Conservation (phyloP, 225 moss, liverwort and hornwort species). For the Lunularia cruciata region DNA sequence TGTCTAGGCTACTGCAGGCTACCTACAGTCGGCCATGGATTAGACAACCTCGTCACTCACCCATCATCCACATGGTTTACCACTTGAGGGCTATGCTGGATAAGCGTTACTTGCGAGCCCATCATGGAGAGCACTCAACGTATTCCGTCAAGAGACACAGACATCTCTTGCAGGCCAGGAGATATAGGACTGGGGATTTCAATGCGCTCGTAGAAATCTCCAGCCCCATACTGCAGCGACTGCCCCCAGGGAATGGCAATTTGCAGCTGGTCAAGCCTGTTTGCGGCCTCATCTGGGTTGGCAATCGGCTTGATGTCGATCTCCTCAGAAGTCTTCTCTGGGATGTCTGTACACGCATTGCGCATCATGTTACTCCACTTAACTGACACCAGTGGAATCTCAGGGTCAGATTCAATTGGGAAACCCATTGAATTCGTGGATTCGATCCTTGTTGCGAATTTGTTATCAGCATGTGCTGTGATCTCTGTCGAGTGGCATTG, state of each 20-base stretch:
- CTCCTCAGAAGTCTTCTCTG: constrained; percentile 17
- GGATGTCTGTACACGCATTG: constrained; percentile 20
- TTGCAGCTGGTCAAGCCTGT: too few species aligned
- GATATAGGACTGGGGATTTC: constrained; percentile 51
- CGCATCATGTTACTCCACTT: constrained; percentile 55
- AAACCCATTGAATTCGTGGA: constrained; percentile 33
- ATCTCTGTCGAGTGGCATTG: too few species aligned
- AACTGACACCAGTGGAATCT: too few species aligned
- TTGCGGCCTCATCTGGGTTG: constrained; percentile 10
- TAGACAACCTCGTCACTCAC: constrained; percentile 1
- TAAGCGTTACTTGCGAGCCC: constrained; percentile 7
- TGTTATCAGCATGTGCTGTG: too few species aligned
- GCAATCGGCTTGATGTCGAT: constrained; percentile 9
- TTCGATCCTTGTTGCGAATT: constrained; percentile 38
- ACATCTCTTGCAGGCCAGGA: too few species aligned
- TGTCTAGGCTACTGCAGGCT: too few species aligned
- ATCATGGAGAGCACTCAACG: constrained; percentile 5
- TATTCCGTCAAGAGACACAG: constrained; percentile 46
- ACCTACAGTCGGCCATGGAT: not conserved
- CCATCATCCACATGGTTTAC: not conserved
- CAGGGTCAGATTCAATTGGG: constrained; percentile 44
- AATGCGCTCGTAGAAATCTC: constrained; percentile 44
- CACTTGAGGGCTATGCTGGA: not conserved
- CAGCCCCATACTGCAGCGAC: constrained; percentile 58
- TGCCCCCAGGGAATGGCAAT: too few species aligned